Conservation (phyloP, 805 yeast genomes). For the Cyberlindnera lachancei region DNA sequence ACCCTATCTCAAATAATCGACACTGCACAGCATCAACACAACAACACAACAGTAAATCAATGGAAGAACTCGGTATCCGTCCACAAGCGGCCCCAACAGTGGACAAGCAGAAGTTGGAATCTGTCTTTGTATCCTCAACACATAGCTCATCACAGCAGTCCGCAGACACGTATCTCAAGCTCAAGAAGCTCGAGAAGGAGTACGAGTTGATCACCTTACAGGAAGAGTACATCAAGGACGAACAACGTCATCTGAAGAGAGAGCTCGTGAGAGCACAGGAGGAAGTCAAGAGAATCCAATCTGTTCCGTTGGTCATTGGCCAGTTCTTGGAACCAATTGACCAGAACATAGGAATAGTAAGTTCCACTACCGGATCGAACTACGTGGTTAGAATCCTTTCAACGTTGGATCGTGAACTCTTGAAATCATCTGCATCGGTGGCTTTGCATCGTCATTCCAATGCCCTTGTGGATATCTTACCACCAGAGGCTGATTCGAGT, state of each 20-base stretch:
- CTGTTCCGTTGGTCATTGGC: conserved; percentile 96
- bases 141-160: conserved; percentile 8
- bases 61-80: conserved; percentile 60
- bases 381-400: conserved; percentile 93
- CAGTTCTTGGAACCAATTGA: conserved; percentile 97
- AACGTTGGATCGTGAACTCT: conserved; percentile 87
- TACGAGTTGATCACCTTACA: conserved; percentile 77
- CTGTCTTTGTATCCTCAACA: conserved; percentile 18
- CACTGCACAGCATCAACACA: conserved; percentile 1
- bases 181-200: conserved; percentile 87
- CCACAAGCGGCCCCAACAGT: conserved; percentile 24
- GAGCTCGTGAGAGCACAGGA: conserved; percentile 96
- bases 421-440: conserved; percentile 92
- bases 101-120: conserved; percentile 26
- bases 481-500: conserved; percentile 97
- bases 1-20: too few species aligned
- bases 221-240: conserved; percentile 96
- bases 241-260: conserved; percentile 90
- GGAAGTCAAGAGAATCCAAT: conserved; percentile 94
- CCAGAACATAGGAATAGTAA: conserved; percentile 92
- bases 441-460: conserved; percentile 98
- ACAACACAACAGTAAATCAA: conserved; percentile 12
- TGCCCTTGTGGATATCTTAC: conserved; percentile 92
- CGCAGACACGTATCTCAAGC: conserved; percentile 67
- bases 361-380: conserved; percentile 95